Base-by-base conservation (phyloP, 148 eudicot genomes). In the Silene conica region DNA sequence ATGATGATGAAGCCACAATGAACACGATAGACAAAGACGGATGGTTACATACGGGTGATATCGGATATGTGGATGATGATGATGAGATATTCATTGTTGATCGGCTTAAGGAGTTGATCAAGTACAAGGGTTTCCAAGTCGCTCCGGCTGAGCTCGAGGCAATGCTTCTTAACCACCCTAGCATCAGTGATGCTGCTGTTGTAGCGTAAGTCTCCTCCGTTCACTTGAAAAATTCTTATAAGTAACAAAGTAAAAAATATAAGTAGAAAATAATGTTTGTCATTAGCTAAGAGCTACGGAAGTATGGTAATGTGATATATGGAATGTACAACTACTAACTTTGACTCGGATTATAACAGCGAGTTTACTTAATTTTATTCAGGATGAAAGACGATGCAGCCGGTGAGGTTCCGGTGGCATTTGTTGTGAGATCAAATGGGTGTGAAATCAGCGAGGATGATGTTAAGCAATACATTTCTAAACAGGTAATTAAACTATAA, bases 111-210 rank as follows among this genome's bases (percentile, higher is more conserved):
- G 97, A 92, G 71, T 82, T 92, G 82, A 92, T 92, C 72, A 92
- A 92, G 74, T 92, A 80, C 82, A 92, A 92, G 71, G 97, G 96
- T 22, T 92, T 92, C 77, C 97, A 92, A 84, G 96, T 92, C 73
- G 81, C 98, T 74, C 98, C 98, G 0, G 98, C 98, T 8, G 97
- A 93, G 86, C 92, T 93, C 6, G 97, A 91, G 83, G 89, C 89
- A 41, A 86, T 93, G 76, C 85, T 92, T 22, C 79, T 93, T 21
- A 85, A 79, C 80, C 88, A 89, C 73, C 89, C 91, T 16, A 63
- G 70, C 55, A 93, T 93, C 61, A 74, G 87, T 0, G 98, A 93
- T 78, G 98, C 97, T 6, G 98, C 97, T 19, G 98, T 93, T 71
- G 94, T 93, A 2, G 89, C 94, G 98, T 93, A 84, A 81, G 92